Percentiles rank a stretch among this genome's conserved stretches.
Conservation (phyloP, 305 asterid species). For the Fraxinus xanthoxyloides region DNA sequence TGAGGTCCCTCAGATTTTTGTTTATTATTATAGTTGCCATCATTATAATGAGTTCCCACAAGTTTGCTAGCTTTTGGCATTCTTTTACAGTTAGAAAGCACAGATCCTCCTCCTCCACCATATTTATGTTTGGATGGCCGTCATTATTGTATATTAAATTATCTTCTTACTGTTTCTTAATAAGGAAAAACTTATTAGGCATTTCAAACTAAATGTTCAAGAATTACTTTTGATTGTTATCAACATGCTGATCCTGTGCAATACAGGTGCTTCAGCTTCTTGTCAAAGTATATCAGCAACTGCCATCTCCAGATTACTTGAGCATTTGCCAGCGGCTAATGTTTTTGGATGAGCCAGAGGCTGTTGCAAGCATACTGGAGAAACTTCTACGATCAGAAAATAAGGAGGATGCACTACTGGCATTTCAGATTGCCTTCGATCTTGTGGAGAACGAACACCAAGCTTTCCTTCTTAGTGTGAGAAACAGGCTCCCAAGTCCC, state of each 20-base stretch:
- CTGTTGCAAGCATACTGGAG: conserved; percentile 74
- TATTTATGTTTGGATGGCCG: background rate
- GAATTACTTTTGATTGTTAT: background rate
- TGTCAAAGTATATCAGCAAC: conserved; percentile 72
- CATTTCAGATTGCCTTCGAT: conserved; percentile 94
- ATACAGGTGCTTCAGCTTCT: conserved; percentile 79
- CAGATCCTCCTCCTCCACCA: background rate
- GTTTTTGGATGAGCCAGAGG: conserved; percentile 86
- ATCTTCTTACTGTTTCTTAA: background rate
- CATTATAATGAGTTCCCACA: background rate
- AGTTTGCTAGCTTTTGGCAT: background rate
- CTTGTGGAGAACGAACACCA: conserved; percentile 94
- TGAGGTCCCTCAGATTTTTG: background rate
- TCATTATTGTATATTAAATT: background rate
- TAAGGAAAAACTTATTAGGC: background rate
- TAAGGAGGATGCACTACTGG: conserved; percentile 77
- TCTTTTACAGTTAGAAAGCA: background rate
- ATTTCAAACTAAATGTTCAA: background rate
- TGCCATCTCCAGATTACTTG: conserved; percentile 86
- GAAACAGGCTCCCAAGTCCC: conserved; percentile 59
- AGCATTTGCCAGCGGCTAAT: conserved; percentile 96
- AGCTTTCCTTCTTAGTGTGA: conserved; percentile 84
- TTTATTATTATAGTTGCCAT: background rate
- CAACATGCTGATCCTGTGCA: background rate
- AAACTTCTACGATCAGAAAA: conserved; percentile 68